Conservation (phyloP, 1,284 basidiomycete genomes). For the Apiotrichum akiyoshidainum region DNA sequence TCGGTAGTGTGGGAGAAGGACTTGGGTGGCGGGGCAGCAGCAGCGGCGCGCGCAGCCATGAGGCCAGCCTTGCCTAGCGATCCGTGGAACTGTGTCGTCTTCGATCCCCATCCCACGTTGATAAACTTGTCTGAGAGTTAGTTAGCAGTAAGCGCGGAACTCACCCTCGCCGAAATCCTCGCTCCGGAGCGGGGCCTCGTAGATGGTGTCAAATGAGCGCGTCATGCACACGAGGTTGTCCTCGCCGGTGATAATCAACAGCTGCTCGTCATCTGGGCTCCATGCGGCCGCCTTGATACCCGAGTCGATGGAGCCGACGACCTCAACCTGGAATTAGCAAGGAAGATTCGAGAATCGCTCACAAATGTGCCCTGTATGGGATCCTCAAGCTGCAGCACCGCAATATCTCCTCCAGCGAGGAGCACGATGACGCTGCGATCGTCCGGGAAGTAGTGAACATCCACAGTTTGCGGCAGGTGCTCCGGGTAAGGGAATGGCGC, state of each 20-base stretch:
- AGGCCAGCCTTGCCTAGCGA: conserved; percentile 87
- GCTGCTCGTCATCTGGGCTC: conserved; percentile 84
- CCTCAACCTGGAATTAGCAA: conserved; percentile 56
- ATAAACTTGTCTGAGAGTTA: conserved; percentile 71
- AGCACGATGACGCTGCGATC: conserved; percentile 62
- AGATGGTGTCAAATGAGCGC: conserved; percentile 79
- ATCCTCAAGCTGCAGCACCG: conserved; percentile 56
- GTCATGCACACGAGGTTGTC: conserved; percentile 85
- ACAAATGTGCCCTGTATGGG: conserved; percentile 55
- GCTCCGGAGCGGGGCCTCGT: conserved; percentile 69
- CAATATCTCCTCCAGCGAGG: conserved; percentile 73
- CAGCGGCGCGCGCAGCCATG: conserved; percentile 32
- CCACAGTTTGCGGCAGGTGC: conserved; percentile 56
- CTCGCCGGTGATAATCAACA: conserved; percentile 74
- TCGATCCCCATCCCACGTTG: conserved; percentile 97
- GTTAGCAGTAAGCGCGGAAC: conserved; percentile 14
- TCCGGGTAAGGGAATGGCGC: conserved; percentile 36
- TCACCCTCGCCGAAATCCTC: conserved; percentile 80
- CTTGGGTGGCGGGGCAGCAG: conserved; percentile 54
- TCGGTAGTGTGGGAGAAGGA: conserved; percentile 60
- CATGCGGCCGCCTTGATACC: conserved; percentile 80
- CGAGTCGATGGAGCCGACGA: conserved; percentile 80
- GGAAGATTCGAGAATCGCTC: conserved; percentile 5
- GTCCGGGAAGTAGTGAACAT: conserved; percentile 66
- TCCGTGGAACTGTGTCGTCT: conserved; percentile 96